Base-by-base conservation (phyloP, 108 stramenopile species). In the Phaeodactylum tricornutum region DNA sequence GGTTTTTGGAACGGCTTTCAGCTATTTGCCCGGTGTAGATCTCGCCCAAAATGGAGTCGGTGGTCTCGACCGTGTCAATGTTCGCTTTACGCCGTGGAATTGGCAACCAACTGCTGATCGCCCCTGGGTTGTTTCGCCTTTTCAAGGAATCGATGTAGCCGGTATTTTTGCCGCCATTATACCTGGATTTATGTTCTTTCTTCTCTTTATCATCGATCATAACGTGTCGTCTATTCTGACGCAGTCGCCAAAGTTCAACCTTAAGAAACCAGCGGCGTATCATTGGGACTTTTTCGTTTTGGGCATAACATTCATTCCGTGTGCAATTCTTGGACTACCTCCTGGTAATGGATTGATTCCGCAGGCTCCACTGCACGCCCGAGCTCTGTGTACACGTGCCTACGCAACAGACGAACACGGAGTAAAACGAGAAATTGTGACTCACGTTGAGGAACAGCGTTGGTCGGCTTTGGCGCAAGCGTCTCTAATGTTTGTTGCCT, bases 171-270 rank as follows among this genome's bases (percentile, higher is more conserved):
- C 56, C 0, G 73, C 73, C 11, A 25, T 79, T 14, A 56, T 79
- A 29, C 78, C 78, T 14, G 78, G 56, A 1, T 32, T 72, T 57
- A 72, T 79, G 69, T 58, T 79, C 51, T 71, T 62, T 19, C 41
- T 75, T 4, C 63, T 79, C 0, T 79, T 79, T 59, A 62, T 74
- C 43, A 71, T 79, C 40, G 73, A 79, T 50, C 78, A 79, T 60
- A 79, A 79, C 47, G 64, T 75, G 8, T 66, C 63, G 8, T 62
- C 60, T 11, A 72, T 74, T 16, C 21, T 79, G 31, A 61, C 59
- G 11, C 76, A 77, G 59, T 27, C 39, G 3, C 62, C 62, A 22
- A 72, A 71, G 33, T 74, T 50, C 67, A 65, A 72, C 32, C 34
- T 74, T 29, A 57, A 55, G 23, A 79, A 74, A 32, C 67, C 71